Percentiles rank a stretch among this genome's conserved stretches.
Evolutionary conservation across 805 yeast species (phyloP).

Genomic region (Brettanomyces anomalus): DNA sequence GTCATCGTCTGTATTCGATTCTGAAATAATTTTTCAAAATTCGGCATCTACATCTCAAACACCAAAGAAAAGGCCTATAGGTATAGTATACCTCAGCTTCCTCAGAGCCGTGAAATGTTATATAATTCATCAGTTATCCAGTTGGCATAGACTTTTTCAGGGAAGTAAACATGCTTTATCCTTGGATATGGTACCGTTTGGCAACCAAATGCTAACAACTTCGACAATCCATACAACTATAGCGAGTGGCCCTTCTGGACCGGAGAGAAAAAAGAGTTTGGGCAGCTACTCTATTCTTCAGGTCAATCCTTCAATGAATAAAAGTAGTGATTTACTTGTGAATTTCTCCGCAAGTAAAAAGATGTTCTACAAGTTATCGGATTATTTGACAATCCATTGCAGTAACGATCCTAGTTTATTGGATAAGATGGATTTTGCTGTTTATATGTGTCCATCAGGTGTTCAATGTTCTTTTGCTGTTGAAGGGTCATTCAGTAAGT

Average conservation of each 20-base stretch:
- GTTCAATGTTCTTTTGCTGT: slow-evolving; percentile 32
- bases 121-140: slow-evolving; percentile 21
- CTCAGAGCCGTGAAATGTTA: slow-evolving; percentile 40
- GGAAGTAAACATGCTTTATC: slow-evolving; percentile 17
- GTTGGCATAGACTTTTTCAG: slow-evolving; percentile 12
- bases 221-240: slow-evolving; percentile 16
- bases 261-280: slow-evolving; percentile 4
- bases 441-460: slow-evolving; percentile 49
- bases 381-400: slow-evolving; percentile 6
- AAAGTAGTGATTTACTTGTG: slow-evolving; percentile 34
- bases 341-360: slow-evolving; percentile 22
- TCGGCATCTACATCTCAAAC: slow-evolving; percentile 7
- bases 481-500: slow-evolving; percentile 24
- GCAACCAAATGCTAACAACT: slow-evolving; percentile 32
- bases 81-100: slow-evolving; percentile 34
- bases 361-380: slow-evolving; percentile 15
- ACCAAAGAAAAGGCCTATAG: slow-evolving; percentile 19
- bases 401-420: slow-evolving; percentile 2
- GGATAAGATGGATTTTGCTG: slow-evolving; percentile 21
- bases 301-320: slow-evolving; percentile 39
- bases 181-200: slow-evolving; percentile 38
- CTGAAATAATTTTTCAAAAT: slow-evolving; percentile 16
- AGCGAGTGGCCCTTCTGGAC: not conserved
- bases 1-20: slow-evolving; percentile 20
- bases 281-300: slow-evolving; percentile 26